These are phyloP conservation scores for Phallus indusiatus DNA, from an alignment of 768 basidiomycete species.

Conservation along the genomic window DNA sequence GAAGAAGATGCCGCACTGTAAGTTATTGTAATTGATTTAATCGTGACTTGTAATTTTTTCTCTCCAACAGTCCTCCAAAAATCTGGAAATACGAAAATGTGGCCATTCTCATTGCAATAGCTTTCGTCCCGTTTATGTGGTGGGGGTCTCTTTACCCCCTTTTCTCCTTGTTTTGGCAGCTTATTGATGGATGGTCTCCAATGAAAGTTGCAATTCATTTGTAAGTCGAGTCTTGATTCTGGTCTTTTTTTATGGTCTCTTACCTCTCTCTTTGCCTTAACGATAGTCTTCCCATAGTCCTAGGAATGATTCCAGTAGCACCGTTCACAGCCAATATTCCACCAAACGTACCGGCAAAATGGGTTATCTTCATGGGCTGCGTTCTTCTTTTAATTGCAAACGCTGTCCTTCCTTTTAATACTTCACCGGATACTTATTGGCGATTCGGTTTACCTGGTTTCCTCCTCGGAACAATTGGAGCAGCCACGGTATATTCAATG, in stretches of 20 bases:
- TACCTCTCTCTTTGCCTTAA: background rate
- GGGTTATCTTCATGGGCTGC: slow-evolving; percentile 35
- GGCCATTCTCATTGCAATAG: slow-evolving; percentile 27
- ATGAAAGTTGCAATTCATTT: slow-evolving; percentile 31
- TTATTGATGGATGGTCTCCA: slow-evolving; percentile 32
- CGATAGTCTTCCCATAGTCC: slow-evolving; percentile 23
- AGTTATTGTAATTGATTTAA: slow-evolving; percentile 9
- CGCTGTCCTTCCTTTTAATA: slow-evolving; percentile 32
- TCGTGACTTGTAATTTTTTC: background rate
- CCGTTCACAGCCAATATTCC: slow-evolving; percentile 32
- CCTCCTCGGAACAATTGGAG: slow-evolving; percentile 36
- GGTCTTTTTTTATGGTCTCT: background rate
- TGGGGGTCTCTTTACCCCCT: slow-evolving; percentile 28
- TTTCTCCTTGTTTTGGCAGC: slow-evolving; percentile 32
- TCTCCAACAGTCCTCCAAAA: slow-evolving; percentile 35
- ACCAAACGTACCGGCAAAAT: slow-evolving; percentile 29
- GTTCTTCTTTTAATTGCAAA: slow-evolving; percentile 29
- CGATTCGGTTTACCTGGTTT: slow-evolving; percentile 41
- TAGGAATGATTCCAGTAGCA: slow-evolving; percentile 25
- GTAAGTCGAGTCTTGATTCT: slow-evolving; percentile 15
- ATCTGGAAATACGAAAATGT: slow-evolving; percentile 36
- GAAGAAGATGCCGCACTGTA: slow-evolving; percentile 34
- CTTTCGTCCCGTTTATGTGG: slow-evolving; percentile 33
- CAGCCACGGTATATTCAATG: slow-evolving; percentile 35
- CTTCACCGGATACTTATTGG: slow-evolving; percentile 35